Conservation (phyloP, 345 rosid species). For the Combretum micranthum region DNA sequence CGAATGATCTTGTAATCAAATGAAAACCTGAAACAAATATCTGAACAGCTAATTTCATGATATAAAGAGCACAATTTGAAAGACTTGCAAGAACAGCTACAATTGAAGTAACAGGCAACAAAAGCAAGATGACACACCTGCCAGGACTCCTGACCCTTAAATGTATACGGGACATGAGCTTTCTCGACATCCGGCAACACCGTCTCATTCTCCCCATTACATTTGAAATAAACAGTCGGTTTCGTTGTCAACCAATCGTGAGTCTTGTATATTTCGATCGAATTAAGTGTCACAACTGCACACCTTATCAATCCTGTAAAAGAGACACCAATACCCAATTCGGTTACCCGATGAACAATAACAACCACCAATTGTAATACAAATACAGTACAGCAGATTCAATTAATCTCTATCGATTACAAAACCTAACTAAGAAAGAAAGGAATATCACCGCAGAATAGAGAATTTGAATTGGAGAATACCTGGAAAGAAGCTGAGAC, state of each 20-base stretch:
- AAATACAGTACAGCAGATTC: too few species aligned
- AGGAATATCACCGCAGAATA: not conserved
- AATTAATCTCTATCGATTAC: not conserved
- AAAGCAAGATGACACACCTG: constrained; percentile 32
- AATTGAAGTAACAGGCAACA: not conserved
- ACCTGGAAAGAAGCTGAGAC: constrained; percentile 31
- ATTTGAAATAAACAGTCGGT: constrained; percentile 55
- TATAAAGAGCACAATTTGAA: too few species aligned
- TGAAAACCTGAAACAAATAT: too few species aligned
- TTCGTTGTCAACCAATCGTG: constrained; percentile 42
- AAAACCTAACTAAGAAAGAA: not conserved
- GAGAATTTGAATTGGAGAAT: constrained; percentile 22
- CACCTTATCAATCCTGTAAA: constrained; percentile 33
- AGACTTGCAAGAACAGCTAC: not conserved
- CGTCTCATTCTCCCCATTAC: constrained; percentile 57
- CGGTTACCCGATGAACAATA: not conserved
- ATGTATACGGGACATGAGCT: constrained; percentile 26
- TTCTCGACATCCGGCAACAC: constrained; percentile 53
- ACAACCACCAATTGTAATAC: not conserved
- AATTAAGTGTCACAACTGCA: constrained; percentile 46
- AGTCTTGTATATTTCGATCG: constrained; percentile 38
- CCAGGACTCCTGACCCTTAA: constrained; percentile 76
- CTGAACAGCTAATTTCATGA: too few species aligned
- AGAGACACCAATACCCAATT: not conserved
- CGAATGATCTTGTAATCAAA: too few species aligned